Conservation (phyloP, 163 green algal species). For the Coccomyxa subellipsoidea region DNA sequence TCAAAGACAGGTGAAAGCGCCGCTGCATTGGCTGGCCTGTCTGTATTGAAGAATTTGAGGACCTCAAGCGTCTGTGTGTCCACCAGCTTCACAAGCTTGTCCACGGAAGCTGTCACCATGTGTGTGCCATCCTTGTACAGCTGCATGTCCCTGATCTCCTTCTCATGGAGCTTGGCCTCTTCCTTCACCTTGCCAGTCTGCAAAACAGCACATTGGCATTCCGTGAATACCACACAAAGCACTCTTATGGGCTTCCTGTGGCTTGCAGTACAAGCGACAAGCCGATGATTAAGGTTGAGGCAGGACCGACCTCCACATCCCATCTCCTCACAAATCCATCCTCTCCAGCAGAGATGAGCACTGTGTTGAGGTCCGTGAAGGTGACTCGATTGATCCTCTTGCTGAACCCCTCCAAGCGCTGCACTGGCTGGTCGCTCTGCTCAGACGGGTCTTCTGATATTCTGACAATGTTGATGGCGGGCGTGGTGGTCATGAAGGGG, state of each 20-base stretch:
- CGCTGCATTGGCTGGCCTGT: slow-evolving; percentile 85
- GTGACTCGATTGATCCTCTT: slow-evolving; percentile 78
- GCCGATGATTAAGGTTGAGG: too few species aligned
- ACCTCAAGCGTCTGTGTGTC: slow-evolving; percentile 63
- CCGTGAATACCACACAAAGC: too few species aligned
- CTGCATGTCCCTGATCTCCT: slow-evolving; percentile 55
- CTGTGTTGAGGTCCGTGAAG: slow-evolving; percentile 81
- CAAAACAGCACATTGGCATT: slow-evolving; percentile 9
- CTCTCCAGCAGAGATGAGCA: slow-evolving; percentile 74
- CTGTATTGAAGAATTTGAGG: slow-evolving; percentile 91
- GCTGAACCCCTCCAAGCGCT: slow-evolving; percentile 57
- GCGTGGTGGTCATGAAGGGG: slow-evolving; percentile 81
- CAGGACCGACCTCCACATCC: slow-evolving; percentile 80
- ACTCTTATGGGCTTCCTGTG: too few species aligned
- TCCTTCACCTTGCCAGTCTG: slow-evolving; percentile 72
- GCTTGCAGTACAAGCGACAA: too few species aligned
- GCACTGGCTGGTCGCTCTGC: slow-evolving; percentile 54
- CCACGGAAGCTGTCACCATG: slow-evolving; percentile 89
- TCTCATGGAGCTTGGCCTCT: slow-evolving; percentile 60
- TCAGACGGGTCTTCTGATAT: slow-evolving; percentile 77
- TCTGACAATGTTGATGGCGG: slow-evolving; percentile 80
- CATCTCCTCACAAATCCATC: slow-evolving; percentile 76
- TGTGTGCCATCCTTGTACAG: slow-evolving; percentile 80
- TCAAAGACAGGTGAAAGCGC: slow-evolving; percentile 92
- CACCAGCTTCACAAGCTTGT: slow-evolving; percentile 71